Percentiles rank a stretch among this genome's conserved stretches.
Evolutionary conservation across 1,284 basidiomycete species (phyloP).

Genomic region (Neolentinus lepideus): DNA sequence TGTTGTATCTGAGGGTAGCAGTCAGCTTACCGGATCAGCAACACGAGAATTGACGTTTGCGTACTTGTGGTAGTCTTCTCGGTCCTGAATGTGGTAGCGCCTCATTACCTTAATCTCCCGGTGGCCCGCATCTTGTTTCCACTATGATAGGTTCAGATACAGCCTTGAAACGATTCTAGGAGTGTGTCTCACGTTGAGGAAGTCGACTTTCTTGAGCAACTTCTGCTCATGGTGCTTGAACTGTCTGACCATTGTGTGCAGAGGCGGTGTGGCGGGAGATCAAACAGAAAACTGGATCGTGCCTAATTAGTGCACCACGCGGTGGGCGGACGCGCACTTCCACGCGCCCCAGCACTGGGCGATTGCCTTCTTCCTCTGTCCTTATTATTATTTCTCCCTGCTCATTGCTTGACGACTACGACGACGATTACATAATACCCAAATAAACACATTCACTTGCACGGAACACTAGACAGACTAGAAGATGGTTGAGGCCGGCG

Average conservation of each 20-base stretch:
- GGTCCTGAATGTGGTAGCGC: constrained; percentile 89
- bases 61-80: constrained; percentile 95
- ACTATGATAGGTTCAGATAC: constrained; percentile 40
- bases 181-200: constrained; percentile 63
- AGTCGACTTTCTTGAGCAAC: constrained; percentile 93
- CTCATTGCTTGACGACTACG: not conserved
- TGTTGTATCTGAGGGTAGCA: constrained; percentile 67
- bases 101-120: constrained; percentile 96
- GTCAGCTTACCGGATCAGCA: not conserved
- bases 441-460: not conserved
- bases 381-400: not conserved
- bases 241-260: constrained; percentile 69
- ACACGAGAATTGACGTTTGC: constrained; percentile 9
- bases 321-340: not conserved
- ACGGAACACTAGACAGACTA: not conserved
- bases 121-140: constrained; percentile 93
- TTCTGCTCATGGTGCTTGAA: constrained; percentile 94
- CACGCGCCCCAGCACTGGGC: not conserved
- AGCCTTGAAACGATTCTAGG: not conserved
- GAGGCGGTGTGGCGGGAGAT: not conserved
- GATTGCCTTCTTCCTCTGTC: not conserved
- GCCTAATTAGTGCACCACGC: constrained; percentile 1
- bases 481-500: constrained; percentile 55
- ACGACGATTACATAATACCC: not conserved
- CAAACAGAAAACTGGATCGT: not conserved